phyloP scores from a whole-genome alignment of 2,329 filamentous ascomycete genomes.

The Stachybotrys chartarum region DNA sequence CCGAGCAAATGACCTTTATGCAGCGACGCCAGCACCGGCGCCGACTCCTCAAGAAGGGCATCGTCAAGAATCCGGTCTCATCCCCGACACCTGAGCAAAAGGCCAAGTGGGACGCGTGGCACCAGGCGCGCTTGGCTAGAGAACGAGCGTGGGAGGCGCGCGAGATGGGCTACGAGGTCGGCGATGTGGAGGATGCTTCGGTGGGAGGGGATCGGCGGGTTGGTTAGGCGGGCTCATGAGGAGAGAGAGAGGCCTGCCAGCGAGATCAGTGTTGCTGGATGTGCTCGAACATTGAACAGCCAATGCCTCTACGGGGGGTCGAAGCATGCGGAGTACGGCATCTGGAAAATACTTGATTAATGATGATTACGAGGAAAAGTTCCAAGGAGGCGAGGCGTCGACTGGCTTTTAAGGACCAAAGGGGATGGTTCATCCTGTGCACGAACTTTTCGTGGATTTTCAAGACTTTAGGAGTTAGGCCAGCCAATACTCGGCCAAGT shows the following conservation, averaged over 20 bases:
- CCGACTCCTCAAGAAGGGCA: conserved; percentile 41
- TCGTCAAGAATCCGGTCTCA: conserved; percentile 19
- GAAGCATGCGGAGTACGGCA: not conserved
- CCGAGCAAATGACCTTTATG: conserved; percentile 35
- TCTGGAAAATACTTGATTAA: not conserved
- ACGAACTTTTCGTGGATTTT: not conserved
- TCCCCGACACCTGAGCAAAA: conserved; percentile 32
- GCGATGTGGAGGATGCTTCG: conserved; percentile 21
- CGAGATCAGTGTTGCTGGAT: not conserved
- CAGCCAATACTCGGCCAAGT: too few relatives aligned
- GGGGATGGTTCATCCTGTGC: too few relatives aligned
- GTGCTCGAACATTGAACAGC: not conserved
- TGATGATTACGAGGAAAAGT: not conserved
- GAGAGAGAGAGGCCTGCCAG: not conserved
- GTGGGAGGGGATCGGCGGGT: conserved; percentile 21
- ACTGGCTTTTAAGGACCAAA: not conserved
- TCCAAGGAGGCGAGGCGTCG: not conserved
- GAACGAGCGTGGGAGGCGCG: conserved; percentile 31
- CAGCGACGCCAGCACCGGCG: conserved; percentile 41
- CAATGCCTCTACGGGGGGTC: not conserved
- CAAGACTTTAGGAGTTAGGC: not conserved
- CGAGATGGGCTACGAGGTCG: conserved; percentile 30
- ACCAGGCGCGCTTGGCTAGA: conserved; percentile 27
- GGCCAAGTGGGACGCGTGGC: conserved; percentile 38
- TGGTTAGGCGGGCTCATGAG: conserved; percentile 1